phyloP scores from a whole-genome alignment of 306 rosid genomes.

The Ormosia emarginata region DNA sequence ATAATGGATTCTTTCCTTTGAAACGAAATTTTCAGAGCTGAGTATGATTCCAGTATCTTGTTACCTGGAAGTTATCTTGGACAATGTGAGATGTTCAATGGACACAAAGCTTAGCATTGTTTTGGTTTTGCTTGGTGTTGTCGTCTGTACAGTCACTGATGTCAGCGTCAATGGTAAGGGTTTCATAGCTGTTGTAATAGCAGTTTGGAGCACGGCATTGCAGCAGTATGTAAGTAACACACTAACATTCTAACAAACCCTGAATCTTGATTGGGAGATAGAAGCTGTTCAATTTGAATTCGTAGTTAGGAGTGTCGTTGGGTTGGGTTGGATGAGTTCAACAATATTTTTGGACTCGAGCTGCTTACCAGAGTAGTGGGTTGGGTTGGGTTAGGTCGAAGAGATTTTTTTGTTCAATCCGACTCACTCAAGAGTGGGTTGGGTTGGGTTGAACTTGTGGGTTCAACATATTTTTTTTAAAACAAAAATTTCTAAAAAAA shows the following conservation, averaged over 20 bases:
- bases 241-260: conserved; percentile 18
- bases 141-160: conserved; percentile 86
- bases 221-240: conserved; percentile 75
- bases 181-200: conserved; percentile 68
- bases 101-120: conserved; percentile 73
- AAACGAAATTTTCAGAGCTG: conserved; percentile 55
- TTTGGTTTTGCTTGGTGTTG: conserved; percentile 78
- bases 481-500: no score
- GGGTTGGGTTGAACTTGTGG: no score
- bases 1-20: conserved; percentile 15
- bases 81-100: conserved; percentile 74
- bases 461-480: no score
- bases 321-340: conserved; percentile 2
- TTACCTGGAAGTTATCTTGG: conserved; percentile 70
- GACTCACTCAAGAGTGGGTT: no score
- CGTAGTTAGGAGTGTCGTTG: background rate
- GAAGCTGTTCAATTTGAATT: conserved; percentile 18
- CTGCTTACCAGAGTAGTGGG: background rate
- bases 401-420: no score
- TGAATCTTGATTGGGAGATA: conserved; percentile 19
- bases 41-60: conserved; percentile 90
- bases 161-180: conserved; percentile 81
- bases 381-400: no score
- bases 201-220: conserved; percentile 77
- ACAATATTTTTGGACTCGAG: background rate